Evolutionary conservation across 345 rosid species (phyloP).

Genomic region (Eucalyptus sp.): DNA sequence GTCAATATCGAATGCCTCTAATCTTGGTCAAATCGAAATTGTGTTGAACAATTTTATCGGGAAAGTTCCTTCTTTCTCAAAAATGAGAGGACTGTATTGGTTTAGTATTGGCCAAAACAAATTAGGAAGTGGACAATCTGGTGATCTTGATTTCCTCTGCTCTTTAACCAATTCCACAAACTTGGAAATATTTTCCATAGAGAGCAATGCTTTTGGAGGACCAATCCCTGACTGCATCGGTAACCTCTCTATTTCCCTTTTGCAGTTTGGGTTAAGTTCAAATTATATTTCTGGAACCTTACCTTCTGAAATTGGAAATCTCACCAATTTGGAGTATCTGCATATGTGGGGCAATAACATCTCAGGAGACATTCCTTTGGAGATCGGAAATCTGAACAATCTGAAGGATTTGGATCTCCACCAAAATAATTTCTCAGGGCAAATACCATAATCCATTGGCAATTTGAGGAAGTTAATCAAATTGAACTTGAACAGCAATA

Average conservation of each 20-base stretch:
- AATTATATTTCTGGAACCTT: neutral
- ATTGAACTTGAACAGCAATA: neutral
- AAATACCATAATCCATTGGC: neutral
- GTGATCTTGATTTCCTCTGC: conserved; percentile 2
- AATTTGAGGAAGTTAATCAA: neutral
- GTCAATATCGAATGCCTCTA: neutral
- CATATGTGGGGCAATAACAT: neutral
- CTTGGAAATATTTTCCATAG: accelerated
- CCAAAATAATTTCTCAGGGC: neutral
- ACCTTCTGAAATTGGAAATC: neutral
- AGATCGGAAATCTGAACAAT: neutral
- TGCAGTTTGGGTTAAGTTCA: accelerated
- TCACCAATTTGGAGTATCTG: neutral
- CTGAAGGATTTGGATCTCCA: neutral
- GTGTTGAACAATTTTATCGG: neutral
- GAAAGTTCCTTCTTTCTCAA: neutral
- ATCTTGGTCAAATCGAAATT: neutral
- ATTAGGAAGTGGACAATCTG: neutral
- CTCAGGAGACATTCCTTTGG: neutral
- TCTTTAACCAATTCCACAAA: neutral
- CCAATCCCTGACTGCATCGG: neutral
- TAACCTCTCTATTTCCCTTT: neutral
- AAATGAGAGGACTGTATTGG: neutral
- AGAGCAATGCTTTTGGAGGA: neutral
- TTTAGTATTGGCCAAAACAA: neutral